Conservation (phyloP, 106 monocot genomes). For the Allium cepa region DNA sequence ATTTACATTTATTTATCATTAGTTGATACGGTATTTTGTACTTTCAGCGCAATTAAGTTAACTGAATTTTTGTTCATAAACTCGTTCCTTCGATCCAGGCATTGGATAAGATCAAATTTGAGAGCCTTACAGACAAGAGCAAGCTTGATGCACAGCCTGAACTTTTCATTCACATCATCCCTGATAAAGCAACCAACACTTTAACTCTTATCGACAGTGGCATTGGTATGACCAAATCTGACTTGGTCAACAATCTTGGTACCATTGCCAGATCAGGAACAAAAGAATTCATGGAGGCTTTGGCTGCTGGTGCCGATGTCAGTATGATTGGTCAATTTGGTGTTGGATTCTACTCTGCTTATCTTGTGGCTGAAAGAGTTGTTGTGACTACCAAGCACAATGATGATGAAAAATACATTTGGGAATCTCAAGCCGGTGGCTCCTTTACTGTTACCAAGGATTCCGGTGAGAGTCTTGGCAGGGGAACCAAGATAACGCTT, state of each 20-base stretch:
- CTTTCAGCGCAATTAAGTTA: too few species aligned
- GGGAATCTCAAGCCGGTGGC: conserved; percentile 73
- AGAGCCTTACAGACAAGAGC: conserved; percentile 70
- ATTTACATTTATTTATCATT: too few species aligned
- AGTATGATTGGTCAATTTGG: conserved; percentile 82
- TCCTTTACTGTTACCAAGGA: conserved; percentile 66
- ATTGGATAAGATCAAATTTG: conserved; percentile 64
- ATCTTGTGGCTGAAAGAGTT: conserved; percentile 61
- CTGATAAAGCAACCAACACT: conserved; percentile 58
- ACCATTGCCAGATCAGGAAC: conserved; percentile 73
- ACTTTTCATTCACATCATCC: conserved; percentile 66
- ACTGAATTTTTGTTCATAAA: too few species aligned
- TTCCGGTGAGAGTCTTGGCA: conserved; percentile 54
- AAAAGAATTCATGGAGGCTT: conserved; percentile 74
- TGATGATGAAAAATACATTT: conserved; percentile 70
- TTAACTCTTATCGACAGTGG: conserved; percentile 56
- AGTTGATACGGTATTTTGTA: too few species aligned
- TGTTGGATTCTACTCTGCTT: conserved; percentile 63
- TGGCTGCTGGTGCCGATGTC: conserved; percentile 67
- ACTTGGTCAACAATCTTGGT: conserved; percentile 69
- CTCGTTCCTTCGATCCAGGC: conserved; percentile 18
- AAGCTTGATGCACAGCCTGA: conserved; percentile 69
- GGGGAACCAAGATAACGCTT: conserved; percentile 69
- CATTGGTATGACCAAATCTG: conserved; percentile 65
- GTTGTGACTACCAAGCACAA: conserved; percentile 65